phyloP scores from a whole-genome alignment of 2,329 filamentous ascomycete species.

The Diaporthe amygdali region DNA sequence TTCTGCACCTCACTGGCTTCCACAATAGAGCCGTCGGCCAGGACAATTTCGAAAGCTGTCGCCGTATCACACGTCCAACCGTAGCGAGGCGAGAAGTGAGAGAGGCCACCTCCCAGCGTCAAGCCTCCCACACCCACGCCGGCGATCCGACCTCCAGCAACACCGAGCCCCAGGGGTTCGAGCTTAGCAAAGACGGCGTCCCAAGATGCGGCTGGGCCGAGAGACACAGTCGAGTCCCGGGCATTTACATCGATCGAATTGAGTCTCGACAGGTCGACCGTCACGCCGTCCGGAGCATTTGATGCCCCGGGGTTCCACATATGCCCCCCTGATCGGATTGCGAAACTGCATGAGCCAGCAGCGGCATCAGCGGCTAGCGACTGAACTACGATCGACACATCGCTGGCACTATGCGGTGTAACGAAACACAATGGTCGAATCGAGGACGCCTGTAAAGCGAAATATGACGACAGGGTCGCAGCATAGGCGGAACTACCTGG shows the following conservation, averaged over 20 bases:
- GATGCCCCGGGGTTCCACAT: conserved; percentile 1
- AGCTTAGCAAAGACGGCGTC: conserved; percentile 25
- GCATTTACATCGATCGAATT: not conserved
- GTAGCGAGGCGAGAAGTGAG: conserved; percentile 16
- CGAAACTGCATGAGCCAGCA: not conserved
- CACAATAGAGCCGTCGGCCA: not conserved
- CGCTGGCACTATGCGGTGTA: not conserved
- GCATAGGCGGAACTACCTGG: not conserved
- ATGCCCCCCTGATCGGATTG: conserved; percentile 7
- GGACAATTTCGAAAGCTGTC: not conserved
- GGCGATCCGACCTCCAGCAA: conserved; percentile 25
- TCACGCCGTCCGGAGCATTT: not conserved
- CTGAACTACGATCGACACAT: conserved; percentile 7
- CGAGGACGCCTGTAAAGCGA: conserved; percentile 8
- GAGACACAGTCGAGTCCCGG: not conserved
- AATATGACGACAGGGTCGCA: not conserved
- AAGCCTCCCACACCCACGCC: conserved; percentile 24
- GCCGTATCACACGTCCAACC: conserved; percentile 28
- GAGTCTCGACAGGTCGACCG: not conserved
- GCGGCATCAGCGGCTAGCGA: not conserved
- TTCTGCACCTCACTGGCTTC: conserved; percentile 13
- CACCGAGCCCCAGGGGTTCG: conserved; percentile 24
- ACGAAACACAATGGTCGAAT: conserved; percentile 8
- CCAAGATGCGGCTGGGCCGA: conserved; percentile 20
- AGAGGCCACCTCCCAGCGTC: conserved; percentile 24